A percentile compares a stretch with the other conserved stretches of the same genome.
Evolutionary conservation across 129 eudicot genomes (phyloP).

Genomic region (Silybum marianum): DNA sequence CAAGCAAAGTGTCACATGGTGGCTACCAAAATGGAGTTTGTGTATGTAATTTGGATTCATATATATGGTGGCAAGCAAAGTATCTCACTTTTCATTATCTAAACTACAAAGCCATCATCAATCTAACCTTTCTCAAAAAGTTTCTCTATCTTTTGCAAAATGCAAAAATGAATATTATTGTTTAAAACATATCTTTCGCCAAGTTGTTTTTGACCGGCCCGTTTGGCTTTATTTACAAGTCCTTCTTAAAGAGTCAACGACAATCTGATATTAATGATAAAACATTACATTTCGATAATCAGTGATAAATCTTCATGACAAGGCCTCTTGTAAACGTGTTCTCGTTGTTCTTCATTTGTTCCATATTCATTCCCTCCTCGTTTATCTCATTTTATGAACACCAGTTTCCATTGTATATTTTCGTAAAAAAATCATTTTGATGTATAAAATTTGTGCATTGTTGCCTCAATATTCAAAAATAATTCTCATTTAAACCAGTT

Average conservation of each 20-base stretch:
- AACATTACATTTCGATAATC: neutral
- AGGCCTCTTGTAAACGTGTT: neutral
- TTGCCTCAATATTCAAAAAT: neutral
- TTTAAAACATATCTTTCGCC: neutral
- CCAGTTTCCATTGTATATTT: too few species aligned
- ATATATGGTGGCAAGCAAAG: conserved; percentile 20
- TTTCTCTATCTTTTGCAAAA: neutral
- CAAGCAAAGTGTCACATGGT: conserved; percentile 36
- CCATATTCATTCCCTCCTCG: neutral
- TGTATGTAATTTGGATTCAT: conserved; percentile 10
- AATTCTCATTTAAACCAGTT: neutral
- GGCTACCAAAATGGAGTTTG: conserved; percentile 9
- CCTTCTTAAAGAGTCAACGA: neutral
- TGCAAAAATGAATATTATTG: neutral
- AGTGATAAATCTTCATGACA: neutral
- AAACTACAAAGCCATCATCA: conserved; percentile 27
- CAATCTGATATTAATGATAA: neutral
- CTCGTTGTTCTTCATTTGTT: neutral
- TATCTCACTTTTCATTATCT: conserved; percentile 28
- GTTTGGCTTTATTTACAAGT: neutral
- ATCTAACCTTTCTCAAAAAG: conserved; percentile 12
- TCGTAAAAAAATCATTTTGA: neutral
- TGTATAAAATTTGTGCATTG: neutral
- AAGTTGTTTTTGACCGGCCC: neutral
- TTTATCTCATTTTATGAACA: neutral